A percentile compares a stretch with the other conserved stretches of the same genome.
Conservation (phyloP, 352 stramenopile genomes). For the Nothophytophthora sp. region DNA sequence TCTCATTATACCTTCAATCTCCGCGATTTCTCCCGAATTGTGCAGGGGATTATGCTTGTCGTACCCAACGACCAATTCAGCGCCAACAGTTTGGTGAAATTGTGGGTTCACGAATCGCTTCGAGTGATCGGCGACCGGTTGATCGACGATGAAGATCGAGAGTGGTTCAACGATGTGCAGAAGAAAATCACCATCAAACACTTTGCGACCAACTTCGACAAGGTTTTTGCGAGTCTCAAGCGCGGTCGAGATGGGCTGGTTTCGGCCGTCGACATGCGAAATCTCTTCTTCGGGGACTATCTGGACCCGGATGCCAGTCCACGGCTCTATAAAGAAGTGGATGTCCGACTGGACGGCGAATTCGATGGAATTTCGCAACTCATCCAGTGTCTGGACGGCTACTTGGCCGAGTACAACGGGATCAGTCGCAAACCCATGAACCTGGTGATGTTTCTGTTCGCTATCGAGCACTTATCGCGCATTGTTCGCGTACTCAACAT, state of each 20-base stretch:
- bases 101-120: conserved; percentile 93
- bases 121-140: conserved; percentile 92
- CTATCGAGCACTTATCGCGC: conserved; percentile 93
- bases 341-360: no score
- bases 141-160: conserved; percentile 88
- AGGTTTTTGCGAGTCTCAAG: no score
- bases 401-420: conserved; percentile 96
- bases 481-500: conserved; percentile 94
- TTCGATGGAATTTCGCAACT: conserved; percentile 91
- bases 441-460: conserved; percentile 95
- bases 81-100: conserved; percentile 80
- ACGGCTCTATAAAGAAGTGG: no score
- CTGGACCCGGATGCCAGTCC: no score
- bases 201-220: no score
- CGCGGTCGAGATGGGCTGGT: no score
- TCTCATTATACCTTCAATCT: conserved; percentile 96
- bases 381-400: no score
- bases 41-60: conserved; percentile 90
- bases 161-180: conserved; percentile 85
- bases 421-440: conserved; percentile 94
- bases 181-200: conserved; percentile 67
- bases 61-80: conserved; percentile 81
- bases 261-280: no score
- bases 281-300: no score
- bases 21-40: conserved; percentile 92